These are phyloP conservation scores for Gamarada debralockiae DNA, from an alignment of 495 filamentous ascomycete species.

Conservation along the genomic window DNA sequence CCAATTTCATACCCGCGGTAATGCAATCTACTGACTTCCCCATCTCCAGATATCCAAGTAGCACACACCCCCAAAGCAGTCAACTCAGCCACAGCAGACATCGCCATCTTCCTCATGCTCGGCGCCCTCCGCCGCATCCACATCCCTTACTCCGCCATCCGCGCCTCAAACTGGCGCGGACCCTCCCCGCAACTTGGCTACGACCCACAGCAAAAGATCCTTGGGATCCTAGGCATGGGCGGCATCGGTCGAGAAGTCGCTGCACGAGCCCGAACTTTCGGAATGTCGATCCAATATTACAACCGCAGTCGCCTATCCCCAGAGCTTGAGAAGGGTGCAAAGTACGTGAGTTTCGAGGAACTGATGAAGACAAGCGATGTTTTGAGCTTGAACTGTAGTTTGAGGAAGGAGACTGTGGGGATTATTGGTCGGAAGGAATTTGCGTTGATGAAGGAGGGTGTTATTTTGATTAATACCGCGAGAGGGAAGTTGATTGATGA, in stretches of 20 bases:
- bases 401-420: conserved; percentile 55
- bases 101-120: conserved; percentile 68
- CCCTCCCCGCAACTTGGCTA: conserved; percentile 33
- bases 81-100: conserved; percentile 67
- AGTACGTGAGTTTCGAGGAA: conserved; percentile 67
- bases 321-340: conserved; percentile 54
- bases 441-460: conserved; percentile 67
- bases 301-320: conserved; percentile 49
- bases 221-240: conserved; percentile 86
- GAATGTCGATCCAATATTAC: conserved; percentile 66
- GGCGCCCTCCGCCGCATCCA: conserved; percentile 65
- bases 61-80: conserved; percentile 67
- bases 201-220: conserved; percentile 62
- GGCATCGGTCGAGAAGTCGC: conserved; percentile 65
- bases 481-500: conserved; percentile 76
- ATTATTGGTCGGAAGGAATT: conserved; percentile 66
- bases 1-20: background rate
- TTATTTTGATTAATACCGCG: conserved; percentile 78
- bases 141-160: conserved; percentile 55
- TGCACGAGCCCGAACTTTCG: conserved; percentile 48
- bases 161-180: conserved; percentile 53
- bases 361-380: conserved; percentile 65
- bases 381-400: conserved; percentile 59
- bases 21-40: background rate
- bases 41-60: conserved; percentile 50